Conservation (phyloP, 73 alveolate species). For the Symbiodinium natans region DNA sequence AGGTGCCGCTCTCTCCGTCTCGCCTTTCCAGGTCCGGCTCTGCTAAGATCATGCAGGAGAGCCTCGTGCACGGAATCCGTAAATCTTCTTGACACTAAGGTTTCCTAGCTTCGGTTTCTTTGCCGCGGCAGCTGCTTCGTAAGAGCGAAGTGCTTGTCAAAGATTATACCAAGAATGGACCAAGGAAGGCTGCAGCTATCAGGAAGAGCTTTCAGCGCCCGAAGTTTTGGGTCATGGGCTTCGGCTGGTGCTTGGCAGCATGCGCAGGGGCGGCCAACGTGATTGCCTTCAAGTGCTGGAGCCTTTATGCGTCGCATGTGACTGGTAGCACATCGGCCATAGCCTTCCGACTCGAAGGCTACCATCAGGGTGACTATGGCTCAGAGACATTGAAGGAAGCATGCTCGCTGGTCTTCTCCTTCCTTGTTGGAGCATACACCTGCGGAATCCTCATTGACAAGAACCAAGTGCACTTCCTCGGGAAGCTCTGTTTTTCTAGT, state of each 20-base stretch:
- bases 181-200: conserved; percentile 63
- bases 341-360: conserved; percentile 81
- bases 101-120: background rate
- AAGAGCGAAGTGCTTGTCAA: background rate
- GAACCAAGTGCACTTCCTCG: background rate
- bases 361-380: conserved; percentile 62
- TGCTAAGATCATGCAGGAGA: background rate
- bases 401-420: background rate
- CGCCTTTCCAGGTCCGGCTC: conserved; percentile 8
- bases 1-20: background rate
- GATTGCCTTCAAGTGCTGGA: conserved; percentile 71
- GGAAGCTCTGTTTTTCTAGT: no score
- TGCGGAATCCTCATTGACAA: conserved; percentile 18
- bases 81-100: background rate
- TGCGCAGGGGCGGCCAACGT: conserved; percentile 92
- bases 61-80: background rate
- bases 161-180: no score
- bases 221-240: conserved; percentile 83
- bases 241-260: conserved; percentile 91
- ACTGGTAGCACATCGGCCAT: conserved; percentile 76
- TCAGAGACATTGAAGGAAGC: conserved; percentile 28
- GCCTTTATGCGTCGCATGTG: conserved; percentile 80
- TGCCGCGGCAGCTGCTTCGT: background rate
- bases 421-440: conserved; percentile 7
- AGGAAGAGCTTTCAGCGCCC: conserved; percentile 94